Percentiles rank a stretch among this genome's conserved stretches.
Evolutionary conservation across 352 stramenopile genomes (phyloP).

Genomic region (Elongisporangium anandrum): DNA sequence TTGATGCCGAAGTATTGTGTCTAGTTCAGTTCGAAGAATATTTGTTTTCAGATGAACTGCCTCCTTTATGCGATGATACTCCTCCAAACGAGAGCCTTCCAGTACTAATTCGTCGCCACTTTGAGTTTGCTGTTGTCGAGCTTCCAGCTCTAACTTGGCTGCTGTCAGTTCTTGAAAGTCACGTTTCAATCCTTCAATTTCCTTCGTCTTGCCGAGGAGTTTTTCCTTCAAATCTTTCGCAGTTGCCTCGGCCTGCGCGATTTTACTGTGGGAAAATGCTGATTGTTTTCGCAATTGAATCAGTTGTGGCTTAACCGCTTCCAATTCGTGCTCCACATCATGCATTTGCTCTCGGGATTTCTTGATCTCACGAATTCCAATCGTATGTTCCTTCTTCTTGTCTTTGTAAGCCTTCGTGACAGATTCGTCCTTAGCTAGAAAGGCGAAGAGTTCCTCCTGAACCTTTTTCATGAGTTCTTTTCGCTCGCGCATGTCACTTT

Average conservation of each 20-base stretch:
- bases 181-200: slow-evolving; percentile 77
- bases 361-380: slow-evolving; percentile 53
- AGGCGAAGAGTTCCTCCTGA: slow-evolving; percentile 37
- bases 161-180: slow-evolving; percentile 65
- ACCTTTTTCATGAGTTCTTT: slow-evolving; percentile 67
- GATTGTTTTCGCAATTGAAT: slow-evolving; percentile 88
- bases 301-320: slow-evolving; percentile 65
- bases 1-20: slow-evolving; percentile 66
- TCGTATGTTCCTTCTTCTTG: slow-evolving; percentile 72
- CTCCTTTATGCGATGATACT: slow-evolving; percentile 86
- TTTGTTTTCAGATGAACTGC: slow-evolving; percentile 65
- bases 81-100: slow-evolving; percentile 57
- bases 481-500: slow-evolving; percentile 84
- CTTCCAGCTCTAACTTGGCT: slow-evolving; percentile 54
- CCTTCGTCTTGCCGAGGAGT: slow-evolving; percentile 72
- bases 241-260: slow-evolving; percentile 39
- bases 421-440: slow-evolving; percentile 42
- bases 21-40: slow-evolving; percentile 58
- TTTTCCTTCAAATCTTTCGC: slow-evolving; percentile 70
- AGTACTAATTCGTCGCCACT: slow-evolving; percentile 45
- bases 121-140: slow-evolving; percentile 26
- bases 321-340: slow-evolving; percentile 81
- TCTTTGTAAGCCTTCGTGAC: slow-evolving; percentile 43
- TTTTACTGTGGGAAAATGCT: slow-evolving; percentile 75
- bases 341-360: slow-evolving; percentile 62